These are phyloP conservation scores for Ceratobasidium sp. DNA, from an alignment of 1,284 basidiomycete genomes.

Conservation along the genomic window DNA sequence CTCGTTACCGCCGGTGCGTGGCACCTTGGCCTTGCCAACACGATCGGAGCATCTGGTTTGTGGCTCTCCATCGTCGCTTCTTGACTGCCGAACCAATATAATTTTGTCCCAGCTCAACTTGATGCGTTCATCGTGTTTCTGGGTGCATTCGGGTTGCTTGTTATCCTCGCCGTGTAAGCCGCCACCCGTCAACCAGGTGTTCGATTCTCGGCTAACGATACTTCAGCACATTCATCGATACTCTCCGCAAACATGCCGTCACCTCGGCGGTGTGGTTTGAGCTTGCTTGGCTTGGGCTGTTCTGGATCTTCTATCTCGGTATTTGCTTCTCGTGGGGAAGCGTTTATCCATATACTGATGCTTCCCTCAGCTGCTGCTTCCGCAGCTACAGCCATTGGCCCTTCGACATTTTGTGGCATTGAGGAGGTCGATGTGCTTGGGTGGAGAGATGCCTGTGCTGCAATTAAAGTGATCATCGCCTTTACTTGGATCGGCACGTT, in stretches of 20 bases:
- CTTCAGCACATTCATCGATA: conserved; percentile 42
- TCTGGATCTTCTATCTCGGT: conserved; percentile 44
- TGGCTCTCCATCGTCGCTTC: not conserved
- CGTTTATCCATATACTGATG: not conserved
- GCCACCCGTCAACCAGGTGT: not conserved
- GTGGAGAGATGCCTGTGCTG: conserved; percentile 28
- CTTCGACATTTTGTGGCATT: conserved; percentile 19
- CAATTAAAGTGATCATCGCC: conserved; percentile 29
- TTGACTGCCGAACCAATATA: not conserved
- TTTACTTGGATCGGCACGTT: conserved; percentile 34
- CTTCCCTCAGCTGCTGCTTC: conserved; percentile 28
- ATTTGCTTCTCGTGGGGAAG: conserved; percentile 7
- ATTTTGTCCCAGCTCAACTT: conserved; percentile 29
- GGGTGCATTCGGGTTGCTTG: conserved; percentile 40
- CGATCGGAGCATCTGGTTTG: conserved; percentile 26
- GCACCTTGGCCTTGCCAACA: conserved; percentile 28
- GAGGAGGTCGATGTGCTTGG: not conserved
- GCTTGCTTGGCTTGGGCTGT: conserved; percentile 41
- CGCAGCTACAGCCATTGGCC: conserved; percentile 26
- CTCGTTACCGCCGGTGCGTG: conserved; percentile 35
- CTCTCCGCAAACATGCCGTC: conserved; percentile 41
- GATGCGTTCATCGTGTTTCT: conserved; percentile 43
- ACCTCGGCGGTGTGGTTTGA: conserved; percentile 45
- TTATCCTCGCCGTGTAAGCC: conserved; percentile 42
- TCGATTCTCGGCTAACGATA: not conserved